A percentile compares a stretch with the other conserved stretches of the same genome.
These are phyloP conservation scores for Talaromyces amestolkiae DNA, from an alignment of 2,329 filamentous ascomycete species.

Conservation along the genomic window DNA sequence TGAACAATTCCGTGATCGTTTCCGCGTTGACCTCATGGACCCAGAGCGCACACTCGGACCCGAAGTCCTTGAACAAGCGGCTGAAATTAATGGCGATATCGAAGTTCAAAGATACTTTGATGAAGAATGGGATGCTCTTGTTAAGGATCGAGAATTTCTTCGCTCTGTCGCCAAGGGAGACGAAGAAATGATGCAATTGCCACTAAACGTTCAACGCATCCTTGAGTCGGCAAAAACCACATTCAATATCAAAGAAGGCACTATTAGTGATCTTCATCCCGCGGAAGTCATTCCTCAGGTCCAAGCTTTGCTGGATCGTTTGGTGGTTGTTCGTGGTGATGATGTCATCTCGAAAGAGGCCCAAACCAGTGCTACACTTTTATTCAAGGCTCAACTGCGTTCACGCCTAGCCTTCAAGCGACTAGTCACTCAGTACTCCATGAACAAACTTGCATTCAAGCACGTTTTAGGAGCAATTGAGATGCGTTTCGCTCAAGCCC, in stretches of 20 bases:
- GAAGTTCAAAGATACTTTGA: slow-evolving; percentile 83
- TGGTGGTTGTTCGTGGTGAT: slow-evolving; percentile 81
- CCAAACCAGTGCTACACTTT: slow-evolving; percentile 79
- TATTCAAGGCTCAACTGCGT: slow-evolving; percentile 89
- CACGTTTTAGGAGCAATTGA: slow-evolving; percentile 90
- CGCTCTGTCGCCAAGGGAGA: slow-evolving; percentile 72
- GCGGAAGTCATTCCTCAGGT: slow-evolving; percentile 81
- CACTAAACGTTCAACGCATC: slow-evolving; percentile 86
- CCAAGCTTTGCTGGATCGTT: slow-evolving; percentile 67
- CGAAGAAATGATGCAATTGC: slow-evolving; percentile 83
- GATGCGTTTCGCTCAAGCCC: slow-evolving; percentile 78
- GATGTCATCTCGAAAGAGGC: slow-evolving; percentile 83
- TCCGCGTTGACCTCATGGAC: slow-evolving; percentile 83
- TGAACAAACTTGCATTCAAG: slow-evolving; percentile 89
- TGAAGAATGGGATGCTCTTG: slow-evolving; percentile 77
- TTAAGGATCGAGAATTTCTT: slow-evolving; percentile 70
- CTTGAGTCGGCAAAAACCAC: slow-evolving; percentile 86
- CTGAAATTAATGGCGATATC: slow-evolving; percentile 82
- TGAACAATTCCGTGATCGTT: slow-evolving; percentile 73
- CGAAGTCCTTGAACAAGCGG: slow-evolving; percentile 79
- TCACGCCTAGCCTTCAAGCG: slow-evolving; percentile 91
- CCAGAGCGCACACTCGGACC: slow-evolving; percentile 59
- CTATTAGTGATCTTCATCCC: slow-evolving; percentile 85
- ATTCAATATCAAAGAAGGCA: slow-evolving; percentile 82
- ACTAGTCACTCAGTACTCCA: slow-evolving; percentile 76